These are phyloP conservation scores for Hyaloperonospora arabidopsidis DNA, from an alignment of 352 stramenopile species.

Conservation along the genomic window DNA sequence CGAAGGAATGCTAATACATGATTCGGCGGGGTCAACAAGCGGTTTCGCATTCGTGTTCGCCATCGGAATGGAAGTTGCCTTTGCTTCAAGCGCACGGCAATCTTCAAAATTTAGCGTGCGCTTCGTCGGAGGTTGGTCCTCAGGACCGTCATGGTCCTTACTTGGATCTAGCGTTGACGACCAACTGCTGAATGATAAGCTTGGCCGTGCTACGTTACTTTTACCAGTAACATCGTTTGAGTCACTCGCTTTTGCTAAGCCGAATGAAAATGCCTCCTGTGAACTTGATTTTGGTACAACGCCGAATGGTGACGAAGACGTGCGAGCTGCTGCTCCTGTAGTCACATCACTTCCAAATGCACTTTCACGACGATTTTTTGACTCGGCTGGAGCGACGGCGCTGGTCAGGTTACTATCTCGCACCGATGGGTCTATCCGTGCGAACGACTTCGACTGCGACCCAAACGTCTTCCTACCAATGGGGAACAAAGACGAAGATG, in stretches of 20 bases:
- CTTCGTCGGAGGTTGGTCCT: constrained; percentile 18
- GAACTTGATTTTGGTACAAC: constrained; percentile 17
- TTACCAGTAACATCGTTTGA: constrained; percentile 9
- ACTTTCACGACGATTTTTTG: constrained; percentile 18
- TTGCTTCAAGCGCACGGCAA: constrained; percentile 10
- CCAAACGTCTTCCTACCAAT: constrained; percentile 26
- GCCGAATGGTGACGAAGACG: constrained; percentile 28
- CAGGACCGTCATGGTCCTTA: constrained; percentile 5
- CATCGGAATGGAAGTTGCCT: constrained; percentile 6
- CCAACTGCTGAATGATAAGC: constrained; percentile 28
- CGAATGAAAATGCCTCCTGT: constrained; percentile 24
- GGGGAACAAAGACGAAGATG: constrained; percentile 22
- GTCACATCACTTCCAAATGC: constrained; percentile 12
- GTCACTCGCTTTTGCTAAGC: constrained; percentile 6
- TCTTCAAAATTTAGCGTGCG: constrained; percentile 32
- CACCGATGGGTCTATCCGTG: constrained; percentile 1
- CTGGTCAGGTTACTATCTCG: constrained; percentile 1
- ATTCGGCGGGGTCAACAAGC: neutral
- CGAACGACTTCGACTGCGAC: constrained; percentile 10
- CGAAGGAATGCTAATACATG: constrained; percentile 21
- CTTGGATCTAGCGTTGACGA: constrained; percentile 10
- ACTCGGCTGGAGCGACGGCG: constrained; percentile 8
- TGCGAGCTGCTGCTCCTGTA: constrained; percentile 8
- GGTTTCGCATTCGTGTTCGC: constrained; percentile 9
- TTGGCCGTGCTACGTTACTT: constrained; percentile 12